Base-by-base conservation (phyloP, 192 early-diverging fungal genomes). In the Pilaira anomala region DNA sequence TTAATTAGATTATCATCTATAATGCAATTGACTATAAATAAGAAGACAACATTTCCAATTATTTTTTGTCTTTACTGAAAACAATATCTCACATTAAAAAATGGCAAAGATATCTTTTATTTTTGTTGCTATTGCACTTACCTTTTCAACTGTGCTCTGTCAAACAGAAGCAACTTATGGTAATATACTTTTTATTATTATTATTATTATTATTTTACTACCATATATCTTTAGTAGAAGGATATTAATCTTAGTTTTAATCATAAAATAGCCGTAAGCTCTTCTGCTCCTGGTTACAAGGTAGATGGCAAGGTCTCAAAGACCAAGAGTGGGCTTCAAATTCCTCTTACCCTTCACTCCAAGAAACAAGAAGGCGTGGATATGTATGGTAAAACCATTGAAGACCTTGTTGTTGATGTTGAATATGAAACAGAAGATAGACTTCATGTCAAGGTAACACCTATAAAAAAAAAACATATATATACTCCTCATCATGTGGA, bases 401-500 rank as follows among this genome's bases (percentile, higher is more conserved):
- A 55, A 13, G 49, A 63, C 7, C 68, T 87, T 11, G 51, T 39
- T 6, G 79, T 86, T 22, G 49, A 68, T 26, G 78, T 85, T 6
- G 70, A 74, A 6, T 82, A 73, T 61, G 86, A 86, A 52, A 80
- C 81, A 0, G 56, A 68, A 36, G 71, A 75, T 33, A 63, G 84
- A 16, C 66, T 87, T 29, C 77, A 84, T 6, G 73, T 87, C 16
- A 76, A 81, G 57, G 77, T 87, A 66, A 8, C n/a, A n/a, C n/a
- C n/a, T n/a, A n/a, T n/a, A n/a, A n/a, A n/a, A n/a, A n/a, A n/a
- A n/a, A n/a, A n/a, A n/a, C n/a, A n/a, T n/a, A n/a, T n/a, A n/a
- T n/a, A n/a, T n/a, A n/a, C n/a, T n/a, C n/a, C n/a, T n/a, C n/a
- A n/a, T n/a, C n/a, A n/a, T n/a, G n/a, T n/a, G n/a, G n/a, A n/a